Evolutionary conservation across 2,329 filamentous ascomycete species (phyloP).

Genomic region (Lomentospora prolificans): DNA sequence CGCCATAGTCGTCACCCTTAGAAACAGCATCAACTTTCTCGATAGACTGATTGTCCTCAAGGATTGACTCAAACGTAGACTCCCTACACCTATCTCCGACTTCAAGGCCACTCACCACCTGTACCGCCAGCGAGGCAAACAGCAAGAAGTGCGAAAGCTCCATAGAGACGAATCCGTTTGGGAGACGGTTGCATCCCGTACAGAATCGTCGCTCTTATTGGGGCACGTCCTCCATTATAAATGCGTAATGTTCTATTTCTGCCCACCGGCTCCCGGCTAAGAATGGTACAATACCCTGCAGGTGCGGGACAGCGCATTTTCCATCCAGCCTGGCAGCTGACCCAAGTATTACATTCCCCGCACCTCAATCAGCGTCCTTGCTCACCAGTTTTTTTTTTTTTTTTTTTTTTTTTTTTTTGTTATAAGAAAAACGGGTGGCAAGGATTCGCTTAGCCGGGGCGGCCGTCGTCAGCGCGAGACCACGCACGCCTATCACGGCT

Average conservation of each 20-base stretch:
- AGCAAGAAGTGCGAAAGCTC: neutral
- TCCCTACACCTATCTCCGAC: neutral
- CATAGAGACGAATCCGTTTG: too few species aligned
- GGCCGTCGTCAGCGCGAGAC: too few species aligned
- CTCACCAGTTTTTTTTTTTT: too few species aligned
- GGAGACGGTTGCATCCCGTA: too few species aligned
- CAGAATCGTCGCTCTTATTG: too few species aligned
- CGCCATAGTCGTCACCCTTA: constrained; percentile 15
- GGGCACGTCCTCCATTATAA: neutral
- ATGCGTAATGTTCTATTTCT: neutral
- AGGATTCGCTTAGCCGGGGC: too few species aligned
- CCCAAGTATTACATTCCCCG: neutral
- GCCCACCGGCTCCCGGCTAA: neutral
- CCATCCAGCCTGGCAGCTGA: neutral
- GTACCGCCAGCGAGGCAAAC: neutral
- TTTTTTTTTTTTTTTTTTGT: too few species aligned
- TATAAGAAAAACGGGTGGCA: too few species aligned
- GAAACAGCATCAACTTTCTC: constrained; percentile 12
- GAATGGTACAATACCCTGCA: neutral
- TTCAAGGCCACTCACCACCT: neutral
- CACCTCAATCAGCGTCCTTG: neutral
- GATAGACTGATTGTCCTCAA: constrained; percentile 9
- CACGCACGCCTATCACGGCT: too few species aligned
- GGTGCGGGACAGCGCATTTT: neutral
- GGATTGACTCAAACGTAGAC: neutral